Percentiles rank a stretch among this genome's conserved stretches.
Evolutionary conservation across 345 rosid genomes (phyloP).

Genomic region (Moricandia moricandioides): DNA sequence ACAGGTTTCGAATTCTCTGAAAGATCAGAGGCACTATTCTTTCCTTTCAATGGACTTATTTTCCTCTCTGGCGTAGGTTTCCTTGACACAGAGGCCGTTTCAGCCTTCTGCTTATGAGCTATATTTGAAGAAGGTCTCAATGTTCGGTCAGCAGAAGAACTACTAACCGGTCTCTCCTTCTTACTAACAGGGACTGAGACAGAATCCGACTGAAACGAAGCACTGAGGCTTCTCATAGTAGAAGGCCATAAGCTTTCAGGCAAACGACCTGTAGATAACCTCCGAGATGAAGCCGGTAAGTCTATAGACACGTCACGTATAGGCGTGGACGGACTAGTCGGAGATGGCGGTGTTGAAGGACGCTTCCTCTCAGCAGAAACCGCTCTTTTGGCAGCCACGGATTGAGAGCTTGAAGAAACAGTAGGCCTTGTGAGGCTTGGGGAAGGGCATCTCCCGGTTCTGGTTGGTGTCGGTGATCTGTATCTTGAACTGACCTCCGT

Average conservation of each 20-base stretch:
- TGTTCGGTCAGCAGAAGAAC: constrained; percentile 62
- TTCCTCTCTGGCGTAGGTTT: constrained; percentile 84
- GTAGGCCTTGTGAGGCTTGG: constrained; percentile 66
- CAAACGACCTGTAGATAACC: constrained; percentile 58
- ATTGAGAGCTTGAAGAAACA: constrained; percentile 45
- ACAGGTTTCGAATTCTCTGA: constrained; percentile 90
- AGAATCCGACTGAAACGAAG: constrained; percentile 86
- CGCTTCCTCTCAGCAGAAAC: constrained; percentile 87
- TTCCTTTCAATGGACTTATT: constrained; percentile 79
- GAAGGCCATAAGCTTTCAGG: constrained; percentile 99
- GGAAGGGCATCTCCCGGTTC: constrained; percentile 63
- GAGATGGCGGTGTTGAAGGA: constrained; percentile 74
- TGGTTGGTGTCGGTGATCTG: constrained; percentile 65
- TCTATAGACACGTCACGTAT: constrained; percentile 61
- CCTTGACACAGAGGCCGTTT: constrained; percentile 48
- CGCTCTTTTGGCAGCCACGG: constrained; percentile 64
- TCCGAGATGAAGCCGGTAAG: constrained; percentile 55
- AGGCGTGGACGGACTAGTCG: constrained; percentile 65
- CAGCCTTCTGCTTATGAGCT: constrained; percentile 58
- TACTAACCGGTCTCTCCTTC: constrained; percentile 71
- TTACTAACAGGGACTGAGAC: constrained; percentile 78
- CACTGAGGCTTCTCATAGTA: constrained; percentile 96
- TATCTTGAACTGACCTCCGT: constrained; percentile 82
- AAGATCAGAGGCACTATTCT: constrained; percentile 64
- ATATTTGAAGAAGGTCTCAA: constrained; percentile 84